Conservation (phyloP, 306 rosid genomes). For the Alnus glutinosa region DNA sequence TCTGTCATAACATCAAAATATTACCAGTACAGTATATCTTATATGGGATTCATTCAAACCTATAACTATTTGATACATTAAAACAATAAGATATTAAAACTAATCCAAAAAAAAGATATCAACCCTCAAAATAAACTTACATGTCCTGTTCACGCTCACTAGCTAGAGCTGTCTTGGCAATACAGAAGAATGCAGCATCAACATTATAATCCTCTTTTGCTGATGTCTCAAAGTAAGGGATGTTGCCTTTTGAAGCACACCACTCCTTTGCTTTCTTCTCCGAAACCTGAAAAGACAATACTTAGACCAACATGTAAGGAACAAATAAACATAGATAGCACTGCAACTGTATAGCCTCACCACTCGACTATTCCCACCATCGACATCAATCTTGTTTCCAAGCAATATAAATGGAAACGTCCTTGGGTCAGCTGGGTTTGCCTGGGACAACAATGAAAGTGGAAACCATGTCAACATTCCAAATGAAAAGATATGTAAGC, state of each 20-base stretch:
- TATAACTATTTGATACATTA: neutral
- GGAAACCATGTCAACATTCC: slow-evolving; percentile 5
- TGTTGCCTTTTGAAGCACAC: slow-evolving; percentile 85
- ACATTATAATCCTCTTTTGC: slow-evolving; percentile 94
- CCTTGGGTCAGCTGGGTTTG: slow-evolving; percentile 72
- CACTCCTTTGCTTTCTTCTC: slow-evolving; percentile 95
- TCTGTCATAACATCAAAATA: neutral
- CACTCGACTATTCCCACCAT: slow-evolving; percentile 97
- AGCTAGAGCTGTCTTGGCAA: slow-evolving; percentile 83
- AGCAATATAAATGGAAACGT: slow-evolving; percentile 83
- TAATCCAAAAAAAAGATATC: neutral
- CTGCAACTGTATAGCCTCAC: slow-evolving; percentile 42
- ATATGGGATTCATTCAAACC: neutral
- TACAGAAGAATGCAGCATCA: slow-evolving; percentile 78
- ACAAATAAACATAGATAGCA: slow-evolving; percentile 1
- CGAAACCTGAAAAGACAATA: slow-evolving; percentile 61
- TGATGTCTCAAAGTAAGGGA: slow-evolving; percentile 88
- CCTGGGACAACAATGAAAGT: slow-evolving; percentile 43
- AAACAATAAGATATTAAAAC: neutral
- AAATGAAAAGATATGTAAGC: neutral
- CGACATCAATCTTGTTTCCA: slow-evolving; percentile 93
- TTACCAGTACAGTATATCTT: neutral
- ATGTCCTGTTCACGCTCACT: slow-evolving; percentile 78
- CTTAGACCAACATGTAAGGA: slow-evolving; percentile 30
- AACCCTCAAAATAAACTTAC: slow-evolving; percentile 48